Percentiles rank a stretch among this genome's conserved stretches.
These are phyloP conservation scores for Backusella morwellensis DNA, from an alignment of 192 early-diverging fungal species.

Conservation along the genomic window DNA sequence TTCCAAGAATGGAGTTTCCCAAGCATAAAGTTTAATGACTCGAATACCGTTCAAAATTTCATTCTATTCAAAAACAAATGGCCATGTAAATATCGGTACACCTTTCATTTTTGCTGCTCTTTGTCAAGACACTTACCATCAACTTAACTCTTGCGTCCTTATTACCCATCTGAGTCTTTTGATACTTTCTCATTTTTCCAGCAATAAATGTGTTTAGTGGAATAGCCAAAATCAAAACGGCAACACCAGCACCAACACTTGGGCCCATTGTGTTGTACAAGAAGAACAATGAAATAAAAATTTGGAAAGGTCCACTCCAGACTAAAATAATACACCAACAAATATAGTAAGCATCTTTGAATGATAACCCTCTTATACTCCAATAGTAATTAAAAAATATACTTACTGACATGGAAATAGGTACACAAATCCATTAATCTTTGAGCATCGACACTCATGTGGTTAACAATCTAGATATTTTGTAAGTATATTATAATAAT, in stretches of 20 bases:
- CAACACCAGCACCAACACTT: slow-evolving; percentile 83
- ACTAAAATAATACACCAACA: background rate
- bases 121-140: slow-evolving; percentile 9
- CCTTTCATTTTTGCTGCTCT: background rate
- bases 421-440: slow-evolving; percentile 61
- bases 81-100: background rate
- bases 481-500: background rate
- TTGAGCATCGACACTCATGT: slow-evolving; percentile 67
- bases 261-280: slow-evolving; percentile 64
- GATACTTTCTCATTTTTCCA: slow-evolving; percentile 62
- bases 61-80: slow-evolving; percentile 38
- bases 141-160: slow-evolving; percentile 70
- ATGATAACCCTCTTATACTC: background rate
- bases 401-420: slow-evolving; percentile 64
- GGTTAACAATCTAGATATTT: slow-evolving; percentile 47
- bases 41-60: slow-evolving; percentile 90
- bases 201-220: slow-evolving; percentile 77
- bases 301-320: slow-evolving; percentile 31
- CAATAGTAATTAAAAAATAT: background rate
- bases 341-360: background rate
- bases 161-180: slow-evolving; percentile 84
- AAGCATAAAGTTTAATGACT: slow-evolving; percentile 96
- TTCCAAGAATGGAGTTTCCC: slow-evolving; percentile 81
- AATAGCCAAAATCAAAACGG: slow-evolving; percentile 77
- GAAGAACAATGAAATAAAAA: slow-evolving; percentile 14